Percentiles rank a stretch among this genome's conserved stretches.
Evolutionary conservation across 345 rosid genomes (phyloP).

Genomic region (Draba incana): DNA sequence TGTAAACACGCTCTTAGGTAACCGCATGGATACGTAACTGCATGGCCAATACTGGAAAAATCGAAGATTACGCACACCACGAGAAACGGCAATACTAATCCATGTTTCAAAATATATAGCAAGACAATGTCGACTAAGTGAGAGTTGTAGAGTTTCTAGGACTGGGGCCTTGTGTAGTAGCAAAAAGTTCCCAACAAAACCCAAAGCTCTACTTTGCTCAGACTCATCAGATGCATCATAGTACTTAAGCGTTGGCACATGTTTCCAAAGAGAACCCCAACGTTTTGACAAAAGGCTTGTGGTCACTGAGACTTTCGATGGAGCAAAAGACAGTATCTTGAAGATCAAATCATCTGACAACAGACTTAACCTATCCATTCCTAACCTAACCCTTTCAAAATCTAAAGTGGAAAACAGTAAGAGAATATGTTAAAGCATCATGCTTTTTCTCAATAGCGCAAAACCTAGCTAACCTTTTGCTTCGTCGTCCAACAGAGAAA

Average conservation of each 20-base stretch:
- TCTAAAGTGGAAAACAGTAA: background rate
- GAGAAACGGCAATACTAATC: conserved; percentile 3
- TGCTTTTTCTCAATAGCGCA: too few species aligned
- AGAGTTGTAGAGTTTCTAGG: background rate
- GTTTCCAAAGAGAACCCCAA: conserved; percentile 21
- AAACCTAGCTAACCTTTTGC: too few species aligned
- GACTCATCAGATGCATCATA: background rate
- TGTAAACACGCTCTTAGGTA: background rate
- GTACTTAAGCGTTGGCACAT: background rate
- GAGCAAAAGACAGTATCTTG: conserved; percentile 2
- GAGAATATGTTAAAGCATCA: background rate
- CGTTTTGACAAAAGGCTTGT: conserved; percentile 32
- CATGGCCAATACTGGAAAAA: background rate
- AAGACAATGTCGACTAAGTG: background rate
- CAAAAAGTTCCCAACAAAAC: conserved; percentile 19
- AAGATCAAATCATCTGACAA: conserved; percentile 24
- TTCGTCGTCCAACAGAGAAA: too few species aligned
- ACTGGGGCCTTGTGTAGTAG: conserved; percentile 9
- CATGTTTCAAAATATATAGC: conserved; percentile 2
- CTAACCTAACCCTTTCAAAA: background rate
- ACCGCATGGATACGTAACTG: background rate
- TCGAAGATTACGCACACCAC: background rate
- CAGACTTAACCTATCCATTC: conserved; percentile 24
- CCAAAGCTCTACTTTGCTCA: background rate
- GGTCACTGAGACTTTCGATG: conserved; percentile 10